Percentiles rank a stretch among this genome's conserved stretches.
Evolutionary conservation across 306 rosid genomes (phyloP).

Genomic region (Cucumis melo): DNA sequence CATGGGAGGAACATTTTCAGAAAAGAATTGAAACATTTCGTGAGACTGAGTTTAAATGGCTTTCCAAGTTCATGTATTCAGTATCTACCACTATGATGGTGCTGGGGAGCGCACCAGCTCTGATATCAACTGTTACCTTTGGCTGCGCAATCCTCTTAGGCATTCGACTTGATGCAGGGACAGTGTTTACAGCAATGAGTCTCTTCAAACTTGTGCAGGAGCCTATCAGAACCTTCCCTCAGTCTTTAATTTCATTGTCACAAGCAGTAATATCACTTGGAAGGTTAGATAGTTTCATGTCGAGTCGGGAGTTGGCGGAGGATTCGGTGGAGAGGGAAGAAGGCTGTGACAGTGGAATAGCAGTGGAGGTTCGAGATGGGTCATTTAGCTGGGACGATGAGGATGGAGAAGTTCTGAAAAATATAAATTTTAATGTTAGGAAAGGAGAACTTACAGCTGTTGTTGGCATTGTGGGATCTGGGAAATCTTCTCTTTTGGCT

Average conservation of each 20-base stretch:
- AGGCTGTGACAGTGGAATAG: conserved; percentile 29
- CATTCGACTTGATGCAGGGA: conserved; percentile 70
- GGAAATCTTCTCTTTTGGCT: conserved; percentile 83
- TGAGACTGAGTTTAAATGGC: conserved; percentile 57
- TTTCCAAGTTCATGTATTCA: conserved; percentile 68
- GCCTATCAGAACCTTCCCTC: conserved; percentile 80
- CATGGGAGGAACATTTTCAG: conserved; percentile 92
- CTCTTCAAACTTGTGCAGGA: conserved; percentile 79
- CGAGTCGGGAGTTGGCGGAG: conserved; percentile 44
- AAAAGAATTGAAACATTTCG: conserved; percentile 49
- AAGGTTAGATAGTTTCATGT: conserved; percentile 71
- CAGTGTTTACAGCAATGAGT: conserved; percentile 83
- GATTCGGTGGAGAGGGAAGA: conserved; percentile 50
- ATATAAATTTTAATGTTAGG: conserved; percentile 41
- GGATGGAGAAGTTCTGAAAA: conserved; percentile 37
- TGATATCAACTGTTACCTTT: conserved; percentile 67
- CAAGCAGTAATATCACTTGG: conserved; percentile 85
- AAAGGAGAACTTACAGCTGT: conserved; percentile 72
- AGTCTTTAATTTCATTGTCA: conserved; percentile 68
- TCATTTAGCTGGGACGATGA: conserved; percentile 85
- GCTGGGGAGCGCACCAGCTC: conserved; percentile 61
- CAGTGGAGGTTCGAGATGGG: conserved; percentile 60
- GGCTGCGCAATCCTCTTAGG: conserved; percentile 58
- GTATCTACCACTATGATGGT: conserved; percentile 38
- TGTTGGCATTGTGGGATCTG: conserved; percentile 89